These are phyloP conservation scores for Penicillium soppii DNA, from an alignment of 495 filamentous ascomycete species.

Conservation along the genomic window DNA sequence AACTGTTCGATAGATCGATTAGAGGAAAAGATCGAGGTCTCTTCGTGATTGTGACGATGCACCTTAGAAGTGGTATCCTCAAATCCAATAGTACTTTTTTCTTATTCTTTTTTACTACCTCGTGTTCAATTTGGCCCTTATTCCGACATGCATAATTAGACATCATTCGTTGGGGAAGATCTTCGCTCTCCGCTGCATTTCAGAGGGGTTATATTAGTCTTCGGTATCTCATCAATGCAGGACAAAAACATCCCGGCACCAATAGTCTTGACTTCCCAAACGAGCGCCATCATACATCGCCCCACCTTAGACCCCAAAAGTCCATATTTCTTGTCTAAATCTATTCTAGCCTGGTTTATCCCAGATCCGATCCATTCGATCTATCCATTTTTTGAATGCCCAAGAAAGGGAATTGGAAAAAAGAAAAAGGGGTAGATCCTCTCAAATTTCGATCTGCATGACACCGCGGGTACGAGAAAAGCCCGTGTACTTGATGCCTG, in stretches of 20 bases:
- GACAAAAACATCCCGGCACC: conserved; percentile 3
- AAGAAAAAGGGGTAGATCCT: background rate
- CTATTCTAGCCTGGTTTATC: background rate
- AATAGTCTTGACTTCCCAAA: background rate
- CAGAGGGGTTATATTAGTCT: background rate
- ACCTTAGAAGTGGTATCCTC: too few species aligned
- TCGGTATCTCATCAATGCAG: conserved; percentile 7
- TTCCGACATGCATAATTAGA: background rate
- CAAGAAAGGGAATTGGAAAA: too few species aligned
- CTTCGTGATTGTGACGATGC: too few species aligned
- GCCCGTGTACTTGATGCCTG: background rate
- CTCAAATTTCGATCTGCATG: background rate
- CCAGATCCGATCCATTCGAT: conserved; percentile 5
- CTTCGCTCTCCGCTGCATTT: background rate
- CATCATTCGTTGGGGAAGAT: background rate
- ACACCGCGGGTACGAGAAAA: background rate
- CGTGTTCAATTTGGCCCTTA: too few species aligned
- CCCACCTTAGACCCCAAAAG: background rate
- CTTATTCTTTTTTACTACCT: background rate
- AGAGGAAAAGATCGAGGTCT: too few species aligned
- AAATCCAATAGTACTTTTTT: too few species aligned
- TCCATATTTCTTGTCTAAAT: background rate
- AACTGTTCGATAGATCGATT: too few species aligned
- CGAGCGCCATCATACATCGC: conserved; percentile 1
- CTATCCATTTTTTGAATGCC: conserved; percentile 7